phyloP scores from a whole-genome alignment of 2,329 filamentous ascomycete genomes.

The Clathrospora elynae region DNA sequence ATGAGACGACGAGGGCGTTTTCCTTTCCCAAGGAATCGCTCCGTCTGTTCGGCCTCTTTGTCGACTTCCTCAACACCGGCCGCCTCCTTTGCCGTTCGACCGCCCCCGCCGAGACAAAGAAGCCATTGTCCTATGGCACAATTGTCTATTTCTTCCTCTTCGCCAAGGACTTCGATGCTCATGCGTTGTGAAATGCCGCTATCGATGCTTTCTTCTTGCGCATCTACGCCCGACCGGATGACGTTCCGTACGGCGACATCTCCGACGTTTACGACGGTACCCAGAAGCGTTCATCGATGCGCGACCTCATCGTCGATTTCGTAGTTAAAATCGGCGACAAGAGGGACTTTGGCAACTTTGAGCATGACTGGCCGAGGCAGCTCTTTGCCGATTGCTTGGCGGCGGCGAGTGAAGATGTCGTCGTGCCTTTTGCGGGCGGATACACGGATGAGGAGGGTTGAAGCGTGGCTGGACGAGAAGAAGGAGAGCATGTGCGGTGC shows the following conservation, averaged over 20 bases:
- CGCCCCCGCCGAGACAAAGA: too few relatives aligned
- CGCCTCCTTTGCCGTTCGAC: too few relatives aligned
- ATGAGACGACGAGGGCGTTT: too few relatives aligned
- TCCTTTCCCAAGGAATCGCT: too few relatives aligned
- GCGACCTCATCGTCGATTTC: not conserved
- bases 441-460: not conserved
- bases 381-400: conserved; percentile 1
- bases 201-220: conserved; percentile 1
- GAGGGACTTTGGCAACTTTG: not conserved
- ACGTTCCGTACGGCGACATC: not conserved
- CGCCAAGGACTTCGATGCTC: not conserved
- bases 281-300: not conserved
- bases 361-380: not conserved
- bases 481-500: not conserved
- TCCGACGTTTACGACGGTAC: not conserved
- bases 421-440: not conserved
- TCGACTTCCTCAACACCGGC: too few relatives aligned
- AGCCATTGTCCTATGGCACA: too few relatives aligned
- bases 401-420: not conserved
- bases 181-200: not conserved
- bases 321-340: not conserved
- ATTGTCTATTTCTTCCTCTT: too few relatives aligned
- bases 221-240: not conserved
- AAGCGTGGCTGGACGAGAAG: not conserved
- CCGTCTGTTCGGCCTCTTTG: too few relatives aligned